A percentile compares a stretch with the other conserved stretches of the same genome.
Evolutionary conservation across 352 stramenopile species (phyloP).

Genomic region (Paralagenidium karlingii): DNA sequence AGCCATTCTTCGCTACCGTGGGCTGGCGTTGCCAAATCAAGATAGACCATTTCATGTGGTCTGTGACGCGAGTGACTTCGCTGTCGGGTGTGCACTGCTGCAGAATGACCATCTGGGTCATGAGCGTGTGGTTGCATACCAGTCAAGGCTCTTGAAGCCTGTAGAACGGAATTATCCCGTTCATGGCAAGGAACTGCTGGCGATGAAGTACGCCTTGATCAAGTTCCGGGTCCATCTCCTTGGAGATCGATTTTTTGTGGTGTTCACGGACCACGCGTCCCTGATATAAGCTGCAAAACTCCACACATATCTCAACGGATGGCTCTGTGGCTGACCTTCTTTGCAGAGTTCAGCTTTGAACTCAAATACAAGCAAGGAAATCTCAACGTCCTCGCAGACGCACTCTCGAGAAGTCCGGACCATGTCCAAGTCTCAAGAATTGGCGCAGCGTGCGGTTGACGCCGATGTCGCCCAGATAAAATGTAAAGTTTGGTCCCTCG

Average conservation of each 20-base stretch:
- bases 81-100: conserved; percentile 9
- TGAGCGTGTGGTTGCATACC: conserved; percentile 11
- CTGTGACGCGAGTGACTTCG: conserved; percentile 10
- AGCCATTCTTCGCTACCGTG: background rate
- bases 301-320: conserved; percentile 7
- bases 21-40: conserved; percentile 6
- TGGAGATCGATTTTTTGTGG: conserved; percentile 6
- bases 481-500: too few relatives aligned
- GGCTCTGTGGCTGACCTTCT: conserved; percentile 12
- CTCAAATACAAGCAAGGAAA: conserved; percentile 11
- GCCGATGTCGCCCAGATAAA: too few relatives aligned
- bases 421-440: too few relatives aligned
- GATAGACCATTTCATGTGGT: conserved; percentile 8
- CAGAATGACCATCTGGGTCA: conserved; percentile 4
- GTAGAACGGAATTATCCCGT: conserved; percentile 13
- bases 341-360: conserved; percentile 15
- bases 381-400: conserved; percentile 10
- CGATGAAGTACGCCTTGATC: conserved; percentile 12
- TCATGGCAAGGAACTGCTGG: conserved; percentile 9
- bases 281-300: conserved; percentile 1
- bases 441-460: too few relatives aligned
- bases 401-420: conserved; percentile 9
- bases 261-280: conserved; percentile 15
- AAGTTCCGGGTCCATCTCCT: conserved; percentile 18
- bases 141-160: conserved; percentile 10